phyloP scores from a whole-genome alignment of 768 basidiomycete species.

The Gymnopilus dilepis region DNA sequence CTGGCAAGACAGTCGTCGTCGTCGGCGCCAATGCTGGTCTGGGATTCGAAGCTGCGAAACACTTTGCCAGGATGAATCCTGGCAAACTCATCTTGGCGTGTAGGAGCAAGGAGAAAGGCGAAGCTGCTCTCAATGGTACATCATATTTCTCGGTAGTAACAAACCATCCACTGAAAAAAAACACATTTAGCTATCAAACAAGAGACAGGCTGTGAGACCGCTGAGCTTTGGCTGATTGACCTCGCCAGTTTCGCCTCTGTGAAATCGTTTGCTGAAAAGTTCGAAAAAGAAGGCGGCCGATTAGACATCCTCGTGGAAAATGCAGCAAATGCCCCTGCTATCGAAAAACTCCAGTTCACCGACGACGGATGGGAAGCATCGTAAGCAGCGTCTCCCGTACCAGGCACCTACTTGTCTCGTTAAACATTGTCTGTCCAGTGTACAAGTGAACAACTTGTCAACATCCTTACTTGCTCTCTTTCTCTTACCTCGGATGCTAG shows the following conservation, averaged over 20 bases:
- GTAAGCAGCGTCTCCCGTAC: constrained; percentile 32
- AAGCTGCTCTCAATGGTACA: constrained; percentile 41
- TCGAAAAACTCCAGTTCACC: constrained; percentile 22
- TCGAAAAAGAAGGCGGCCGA: constrained; percentile 35
- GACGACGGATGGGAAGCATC: constrained; percentile 45
- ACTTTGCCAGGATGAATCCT: constrained; percentile 52
- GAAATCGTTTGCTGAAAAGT: constrained; percentile 40
- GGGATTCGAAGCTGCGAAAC: constrained; percentile 51
- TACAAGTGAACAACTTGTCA: constrained; percentile 54
- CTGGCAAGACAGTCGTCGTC: constrained; percentile 54
- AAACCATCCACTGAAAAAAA: neutral
- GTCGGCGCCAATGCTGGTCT: constrained; percentile 56
- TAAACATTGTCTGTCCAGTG: constrained; percentile 31
- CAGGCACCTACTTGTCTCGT: neutral
- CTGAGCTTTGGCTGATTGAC: constrained; percentile 48
- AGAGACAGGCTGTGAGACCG: constrained; percentile 38
- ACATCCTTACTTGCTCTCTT: constrained; percentile 44
- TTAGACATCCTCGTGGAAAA: constrained; percentile 41
- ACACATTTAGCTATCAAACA: constrained; percentile 29
- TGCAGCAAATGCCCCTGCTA: constrained; percentile 17
- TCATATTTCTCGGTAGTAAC: neutral
- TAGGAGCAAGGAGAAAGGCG: constrained; percentile 40
- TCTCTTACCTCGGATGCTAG: constrained; percentile 47
- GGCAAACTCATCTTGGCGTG: constrained; percentile 45
- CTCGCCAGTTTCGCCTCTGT: constrained; percentile 47